Evolutionary conservation across 495 filamentous ascomycete species (phyloP), one percentile per base, ranked within the genome.

Genomic region (Neurospora tetrasperma): DNA sequence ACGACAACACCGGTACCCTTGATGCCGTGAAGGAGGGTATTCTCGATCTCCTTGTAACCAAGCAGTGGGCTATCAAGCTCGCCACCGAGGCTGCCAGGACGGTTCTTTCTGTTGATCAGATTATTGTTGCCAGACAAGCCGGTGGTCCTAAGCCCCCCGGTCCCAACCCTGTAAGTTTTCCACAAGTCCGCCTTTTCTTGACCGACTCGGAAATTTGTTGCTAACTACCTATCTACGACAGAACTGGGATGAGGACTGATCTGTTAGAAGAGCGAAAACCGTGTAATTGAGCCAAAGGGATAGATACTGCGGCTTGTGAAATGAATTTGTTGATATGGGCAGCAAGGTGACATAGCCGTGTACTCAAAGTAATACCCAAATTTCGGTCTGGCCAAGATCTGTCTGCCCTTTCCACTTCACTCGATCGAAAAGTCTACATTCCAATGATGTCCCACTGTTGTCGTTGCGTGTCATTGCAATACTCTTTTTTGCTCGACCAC

Each of bases 171-270:
- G 43, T 46, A 46, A 10, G 43, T 46, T 20, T 46, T n/a, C 3
- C 1, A 10, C 1, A 46, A 46, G 43, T 1, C 43, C 18, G 8
- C 8, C 43, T 18, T 2, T 18, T 46, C 18, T 5, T 46, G 43
- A 20, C 7, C 9, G 18, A 20, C 7, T 4, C 18, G 8, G 18
- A 5, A 46, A 1, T 20, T 10, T n/a, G 8, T 10, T 46, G 43
- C 43, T 46, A 20, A 46, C 43, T 46, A 20, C 18, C 2, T 0
- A 0, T 10, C 43, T 46, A n/a, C 43, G 3, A 46, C 43, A 46
- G 43, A 96, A 97, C 87, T 99, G 96, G 96, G 96, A 99, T 84
- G 94, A 98, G 84, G 95, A 98, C 84, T 97, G 90, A 83, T 74
- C 69, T 38, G 54, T 66, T 66, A 66, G 54, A 66, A 66, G 54